Evolutionary conservation across 352 stramenopile species (phyloP).

Genomic region (Globisporangium radiosum): DNA sequence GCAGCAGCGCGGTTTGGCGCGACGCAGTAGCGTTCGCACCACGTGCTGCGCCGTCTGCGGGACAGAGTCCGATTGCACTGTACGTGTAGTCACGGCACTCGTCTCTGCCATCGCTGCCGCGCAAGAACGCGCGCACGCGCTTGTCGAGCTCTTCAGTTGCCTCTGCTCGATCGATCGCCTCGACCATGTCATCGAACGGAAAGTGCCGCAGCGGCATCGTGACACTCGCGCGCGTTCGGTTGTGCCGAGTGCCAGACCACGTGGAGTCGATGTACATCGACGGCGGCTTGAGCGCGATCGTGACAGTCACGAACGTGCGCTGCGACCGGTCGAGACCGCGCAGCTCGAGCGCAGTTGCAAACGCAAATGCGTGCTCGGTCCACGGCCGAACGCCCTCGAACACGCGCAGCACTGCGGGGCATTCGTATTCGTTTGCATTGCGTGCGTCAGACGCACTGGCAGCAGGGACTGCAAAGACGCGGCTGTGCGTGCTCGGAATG

Average conservation of each 20-base stretch:
- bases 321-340: neutral
- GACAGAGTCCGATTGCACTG: neutral
- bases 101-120: too few species aligned
- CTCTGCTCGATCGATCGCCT: neutral
- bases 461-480: neutral
- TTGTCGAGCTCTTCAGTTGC: neutral
- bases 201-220: neutral
- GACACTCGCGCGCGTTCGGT: neutral
- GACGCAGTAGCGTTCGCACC: neutral
- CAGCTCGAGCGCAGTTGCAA: neutral
- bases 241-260: neutral
- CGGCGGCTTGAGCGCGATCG: neutral
- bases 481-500: neutral
- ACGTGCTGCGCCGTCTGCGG: neutral
- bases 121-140: neutral
- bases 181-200: neutral
- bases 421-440: neutral
- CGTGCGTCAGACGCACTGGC: too few species aligned
- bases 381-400: neutral
- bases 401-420: neutral
- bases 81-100: neutral
- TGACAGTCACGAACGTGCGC: slow-evolving; percentile 35
- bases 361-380: neutral
- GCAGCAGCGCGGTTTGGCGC: too few species aligned
- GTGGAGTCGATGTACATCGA: neutral